phyloP scores from a whole-genome alignment of 495 filamentous ascomycete genomes.

The Aspergillus bertholletiae region DNA sequence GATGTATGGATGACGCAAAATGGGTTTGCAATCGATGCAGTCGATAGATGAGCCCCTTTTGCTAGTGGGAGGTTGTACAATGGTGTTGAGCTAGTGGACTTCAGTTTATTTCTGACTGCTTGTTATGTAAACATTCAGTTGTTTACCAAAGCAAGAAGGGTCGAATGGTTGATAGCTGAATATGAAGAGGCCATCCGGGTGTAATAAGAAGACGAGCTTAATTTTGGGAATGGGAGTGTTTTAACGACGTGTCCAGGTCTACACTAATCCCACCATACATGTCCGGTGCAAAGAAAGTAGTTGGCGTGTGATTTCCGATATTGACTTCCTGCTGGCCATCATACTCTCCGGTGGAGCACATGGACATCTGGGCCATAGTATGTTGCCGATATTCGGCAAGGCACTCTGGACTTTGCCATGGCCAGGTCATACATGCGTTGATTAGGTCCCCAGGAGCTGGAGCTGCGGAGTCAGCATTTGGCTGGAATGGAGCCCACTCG shows the following conservation, averaged over 20 bases:
- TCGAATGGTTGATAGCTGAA: no score
- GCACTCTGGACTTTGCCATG: slow-evolving; percentile 18
- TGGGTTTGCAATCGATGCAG: no score
- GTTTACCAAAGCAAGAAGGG: no score
- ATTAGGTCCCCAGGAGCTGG: background rate
- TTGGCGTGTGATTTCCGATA: slow-evolving; percentile 57
- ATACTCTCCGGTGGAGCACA: background rate
- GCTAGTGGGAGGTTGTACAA: no score
- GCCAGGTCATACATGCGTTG: slow-evolving; percentile 9
- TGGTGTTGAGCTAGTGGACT: no score
- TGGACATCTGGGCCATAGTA: background rate
- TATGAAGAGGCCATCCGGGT: no score
- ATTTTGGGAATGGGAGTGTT: slow-evolving; percentile 49
- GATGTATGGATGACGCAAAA: no score
- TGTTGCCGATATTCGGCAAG: slow-evolving; percentile 12
- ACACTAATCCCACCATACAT: background rate
- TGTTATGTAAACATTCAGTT: no score
- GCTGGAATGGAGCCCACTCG: background rate
- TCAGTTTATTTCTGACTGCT: no score
- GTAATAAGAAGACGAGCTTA: no score
- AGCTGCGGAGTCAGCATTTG: background rate
- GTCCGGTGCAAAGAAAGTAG: background rate
- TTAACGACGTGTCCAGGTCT: background rate
- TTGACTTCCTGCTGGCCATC: background rate
- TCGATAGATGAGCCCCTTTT: no score